These are phyloP conservation scores for Euptelea pleiosperma DNA, from an alignment of 164 flowering plant genomes.

Conservation along the genomic window DNA sequence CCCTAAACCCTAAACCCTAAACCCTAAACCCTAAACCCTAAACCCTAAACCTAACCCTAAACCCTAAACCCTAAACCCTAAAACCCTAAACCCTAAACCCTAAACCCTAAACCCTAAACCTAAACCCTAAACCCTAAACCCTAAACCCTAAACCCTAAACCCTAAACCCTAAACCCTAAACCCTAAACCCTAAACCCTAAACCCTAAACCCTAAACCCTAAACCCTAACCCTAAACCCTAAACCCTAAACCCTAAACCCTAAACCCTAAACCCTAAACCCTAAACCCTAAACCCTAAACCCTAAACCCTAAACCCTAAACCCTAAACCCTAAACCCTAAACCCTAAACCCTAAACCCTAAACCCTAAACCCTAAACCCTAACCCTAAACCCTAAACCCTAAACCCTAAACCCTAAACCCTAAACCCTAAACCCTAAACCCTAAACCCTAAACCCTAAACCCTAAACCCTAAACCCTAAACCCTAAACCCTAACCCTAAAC, in stretches of 20 bases:
- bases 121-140: conserved; percentile 2
- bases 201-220: conserved; percentile 7
- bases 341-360: conserved; percentile 12
- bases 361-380: conserved; percentile 14
- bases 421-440: conserved; percentile 23
- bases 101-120: conserved; percentile 1
- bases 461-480: conserved; percentile 9
- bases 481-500: conserved; percentile 17
- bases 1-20: conserved; percentile 10
- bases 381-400: conserved; percentile 21
- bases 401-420: conserved; percentile 18
- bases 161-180: neutral
- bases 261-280: neutral
- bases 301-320: neutral
- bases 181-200: conserved; percentile 3
- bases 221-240: conserved; percentile 2
- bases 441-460: conserved; percentile 17
- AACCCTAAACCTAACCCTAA: conserved; percentile 4
- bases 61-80: conserved; percentile 5
- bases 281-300: conserved; percentile 2
- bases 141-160: neutral
- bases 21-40: conserved; percentile 5
- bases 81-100: conserved; percentile 1
- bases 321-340: neutral
- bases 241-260: neutral